Evolutionary conservation across 139 green algal genomes (phyloP).

Genomic region (Micromonas pusilla): DNA sequence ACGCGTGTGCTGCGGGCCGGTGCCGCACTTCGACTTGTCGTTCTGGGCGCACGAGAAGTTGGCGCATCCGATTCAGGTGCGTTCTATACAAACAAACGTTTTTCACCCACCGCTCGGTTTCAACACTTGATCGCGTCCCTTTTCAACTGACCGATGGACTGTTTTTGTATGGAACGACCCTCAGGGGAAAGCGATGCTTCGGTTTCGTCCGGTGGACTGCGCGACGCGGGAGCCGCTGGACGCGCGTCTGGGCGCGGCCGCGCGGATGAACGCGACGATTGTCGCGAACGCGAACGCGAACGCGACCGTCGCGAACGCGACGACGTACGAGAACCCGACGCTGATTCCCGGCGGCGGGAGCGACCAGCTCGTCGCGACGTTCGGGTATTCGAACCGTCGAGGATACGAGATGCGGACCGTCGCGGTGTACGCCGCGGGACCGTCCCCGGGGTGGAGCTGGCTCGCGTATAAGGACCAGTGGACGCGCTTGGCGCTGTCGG

Average conservation of each 20-base stretch:
- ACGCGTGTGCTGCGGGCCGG: constrained; percentile 1
- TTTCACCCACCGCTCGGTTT: neutral
- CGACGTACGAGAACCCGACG: too few species aligned
- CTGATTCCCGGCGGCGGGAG: too few species aligned
- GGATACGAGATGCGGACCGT: too few species aligned
- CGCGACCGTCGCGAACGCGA: too few species aligned
- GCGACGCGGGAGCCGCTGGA: neutral
- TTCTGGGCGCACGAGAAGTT: constrained; percentile 11
- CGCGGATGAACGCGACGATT: neutral
- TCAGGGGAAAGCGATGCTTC: constrained; percentile 5
- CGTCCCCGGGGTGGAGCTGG: neutral
- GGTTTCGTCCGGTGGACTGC: constrained; percentile 13
- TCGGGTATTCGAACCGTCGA: too few species aligned
- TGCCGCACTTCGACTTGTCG: constrained; percentile 15
- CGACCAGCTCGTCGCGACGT: too few species aligned
- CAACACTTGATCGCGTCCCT: too few species aligned
- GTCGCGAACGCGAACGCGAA: too few species aligned
- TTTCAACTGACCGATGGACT: too few species aligned
- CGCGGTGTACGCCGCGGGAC: neutral
- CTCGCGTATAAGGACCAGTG: neutral
- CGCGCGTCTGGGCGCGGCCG: too few species aligned
- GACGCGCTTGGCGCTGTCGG: neutral
- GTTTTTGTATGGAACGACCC: too few species aligned
- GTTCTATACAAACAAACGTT: constrained; percentile 5
- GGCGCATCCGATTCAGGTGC: neutral